Conservation (phyloP, 2,329 filamentous ascomycete species). For the Fusarium cyanostomum region DNA sequence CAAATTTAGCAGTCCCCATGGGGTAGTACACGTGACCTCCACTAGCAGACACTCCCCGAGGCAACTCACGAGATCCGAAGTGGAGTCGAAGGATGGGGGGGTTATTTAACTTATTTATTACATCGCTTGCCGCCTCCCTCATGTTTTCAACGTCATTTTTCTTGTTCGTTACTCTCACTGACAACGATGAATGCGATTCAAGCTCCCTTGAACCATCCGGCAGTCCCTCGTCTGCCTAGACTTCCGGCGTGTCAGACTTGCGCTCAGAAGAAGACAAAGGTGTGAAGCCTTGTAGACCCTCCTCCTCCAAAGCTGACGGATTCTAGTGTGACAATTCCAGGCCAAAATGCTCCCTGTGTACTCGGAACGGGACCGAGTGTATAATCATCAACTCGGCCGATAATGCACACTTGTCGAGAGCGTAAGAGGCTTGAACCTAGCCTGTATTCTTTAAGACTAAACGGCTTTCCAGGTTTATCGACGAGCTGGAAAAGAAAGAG, state of each 20-base stretch:
- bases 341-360: conserved; percentile 7
- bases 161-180: too few species aligned
- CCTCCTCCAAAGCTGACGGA: neutral
- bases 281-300: neutral
- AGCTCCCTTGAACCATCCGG: neutral
- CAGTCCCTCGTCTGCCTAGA: neutral
- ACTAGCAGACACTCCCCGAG: too few species aligned
- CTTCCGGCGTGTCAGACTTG: conserved; percentile 23
- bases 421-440: neutral
- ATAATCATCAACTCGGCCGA: neutral
- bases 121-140: too few species aligned
- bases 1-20: too few species aligned
- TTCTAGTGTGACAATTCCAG: conserved; percentile 15
- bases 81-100: too few species aligned
- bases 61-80: too few species aligned
- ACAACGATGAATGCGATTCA: too few species aligned
- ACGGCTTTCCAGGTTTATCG: neutral
- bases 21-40: too few species aligned
- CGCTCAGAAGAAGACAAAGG: conserved; percentile 19
- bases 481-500: conserved; percentile 19
- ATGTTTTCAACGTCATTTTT: too few species aligned
- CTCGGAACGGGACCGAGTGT: conserved; percentile 5
- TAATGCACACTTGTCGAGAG: conserved; percentile 1
- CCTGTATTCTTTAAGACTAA: neutral
- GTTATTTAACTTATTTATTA: too few species aligned